Conservation (phyloP, 495 filamentous ascomycete species). For the Daldinia childiae region DNA sequence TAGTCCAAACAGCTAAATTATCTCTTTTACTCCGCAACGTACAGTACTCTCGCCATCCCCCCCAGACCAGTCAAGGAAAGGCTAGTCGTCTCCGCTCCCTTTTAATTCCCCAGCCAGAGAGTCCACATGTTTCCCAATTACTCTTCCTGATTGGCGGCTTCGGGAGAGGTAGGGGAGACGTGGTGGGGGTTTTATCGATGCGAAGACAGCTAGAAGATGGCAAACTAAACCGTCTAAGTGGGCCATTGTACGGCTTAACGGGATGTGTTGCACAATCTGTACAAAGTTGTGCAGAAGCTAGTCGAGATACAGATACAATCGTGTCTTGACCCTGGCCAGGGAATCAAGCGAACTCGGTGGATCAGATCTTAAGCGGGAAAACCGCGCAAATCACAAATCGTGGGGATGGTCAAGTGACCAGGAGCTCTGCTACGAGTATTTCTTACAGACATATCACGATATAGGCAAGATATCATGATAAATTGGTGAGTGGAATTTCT, state of each 20-base stretch:
- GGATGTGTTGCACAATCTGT: constrained; percentile 17
- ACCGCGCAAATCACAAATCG: constrained; percentile 32
- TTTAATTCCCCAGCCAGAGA: constrained; percentile 14
- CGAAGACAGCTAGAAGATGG: constrained; percentile 14
- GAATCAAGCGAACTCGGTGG: constrained; percentile 2
- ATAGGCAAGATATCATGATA: background rate
- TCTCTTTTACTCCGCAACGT: constrained; percentile 15
- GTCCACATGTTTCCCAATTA: constrained; percentile 26
- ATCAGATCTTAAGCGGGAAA: constrained; percentile 29
- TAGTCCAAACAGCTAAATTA: constrained; percentile 29
- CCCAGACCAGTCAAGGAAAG: constrained; percentile 27
- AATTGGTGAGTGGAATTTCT: constrained; percentile 19
- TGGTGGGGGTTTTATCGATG: constrained; percentile 21
- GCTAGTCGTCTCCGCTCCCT: background rate
- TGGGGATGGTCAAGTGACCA: constrained; percentile 24
- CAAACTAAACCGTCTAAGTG: constrained; percentile 26
- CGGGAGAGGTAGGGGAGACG: background rate
- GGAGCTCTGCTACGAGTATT: background rate
- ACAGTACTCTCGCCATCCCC: constrained; percentile 11
- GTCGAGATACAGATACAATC: background rate
- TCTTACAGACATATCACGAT: constrained; percentile 1
- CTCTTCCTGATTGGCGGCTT: constrained; percentile 20
- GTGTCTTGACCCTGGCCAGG: background rate
- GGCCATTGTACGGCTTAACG: constrained; percentile 7
- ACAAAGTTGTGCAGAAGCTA: constrained; percentile 26